Base-by-base conservation (phyloP, 164 flowering plant genomes). In the Macadamia integrifolia region DNA sequence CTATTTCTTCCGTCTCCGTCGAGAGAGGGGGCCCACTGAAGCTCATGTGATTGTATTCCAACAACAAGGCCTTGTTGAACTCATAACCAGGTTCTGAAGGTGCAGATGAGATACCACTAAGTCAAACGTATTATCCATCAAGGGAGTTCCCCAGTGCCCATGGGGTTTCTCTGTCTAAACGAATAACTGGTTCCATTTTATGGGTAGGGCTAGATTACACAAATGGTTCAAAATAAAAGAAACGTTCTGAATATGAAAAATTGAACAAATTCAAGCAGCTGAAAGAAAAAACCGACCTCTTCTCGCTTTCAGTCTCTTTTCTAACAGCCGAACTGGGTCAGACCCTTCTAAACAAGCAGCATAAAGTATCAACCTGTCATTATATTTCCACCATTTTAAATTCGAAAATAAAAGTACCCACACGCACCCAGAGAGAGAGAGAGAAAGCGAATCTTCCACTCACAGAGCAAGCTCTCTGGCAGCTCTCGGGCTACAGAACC, bases 401-500 rank as follows among this genome's bases (percentile, higher is more conserved):
- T 35, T 35, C 3, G 3, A 35, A 35, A 35, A 35, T 2, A 35
- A 35, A 35, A 2, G 40, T 35, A 35, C 40, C 40, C 40, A 35
- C 40, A 35, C 5, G 5, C 40, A 35, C 40, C 3, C 40, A 35
- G 53, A 31, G 44, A 52, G 48, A 40, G 14, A 11, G 63, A 61
- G 46, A 62, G 32, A 30, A 9, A 15, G 31, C 7, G 6, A 32
- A 2, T 52, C 6, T n/a, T 68, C 18, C 9, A 63, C 82, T 72
- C 76, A 90, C 93, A 93, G 75, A 58, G 98, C 93, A 58, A 91
- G 90, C 73, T 93, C 97, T 49, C 98, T 75, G 72, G 96, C 96
- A 60, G 97, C 93, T 81, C 98, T 86, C 12, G 98, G 96, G 75
- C 96, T 93, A 74, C 91, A 89, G 76, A 93, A 89, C 75, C 91